Evolutionary conservation across 768 basidiomycete species (phyloP).

Genomic region (Leccinum truebloodii): DNA sequence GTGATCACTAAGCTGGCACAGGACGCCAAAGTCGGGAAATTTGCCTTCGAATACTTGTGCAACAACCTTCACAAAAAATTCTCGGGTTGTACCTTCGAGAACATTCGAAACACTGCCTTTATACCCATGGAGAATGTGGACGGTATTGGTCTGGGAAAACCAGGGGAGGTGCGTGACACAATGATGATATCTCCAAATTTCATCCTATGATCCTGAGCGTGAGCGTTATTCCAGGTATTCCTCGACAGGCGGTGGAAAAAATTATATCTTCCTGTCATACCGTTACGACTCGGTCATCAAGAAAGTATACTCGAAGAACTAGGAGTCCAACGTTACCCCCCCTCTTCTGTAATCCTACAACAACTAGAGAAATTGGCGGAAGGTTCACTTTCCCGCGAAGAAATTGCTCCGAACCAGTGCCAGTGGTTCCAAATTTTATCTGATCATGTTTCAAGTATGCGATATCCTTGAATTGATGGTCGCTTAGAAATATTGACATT

Average conservation of each 20-base stretch:
- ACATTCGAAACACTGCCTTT: neutral
- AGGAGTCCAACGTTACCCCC: conserved; percentile 66
- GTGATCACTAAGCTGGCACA: conserved; percentile 62
- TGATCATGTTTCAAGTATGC: conserved; percentile 53
- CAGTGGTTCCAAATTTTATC: conserved; percentile 61
- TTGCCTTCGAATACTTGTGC: conserved; percentile 80
- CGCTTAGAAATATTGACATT: neutral
- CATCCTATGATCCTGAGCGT: neutral
- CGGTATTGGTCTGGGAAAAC: neutral
- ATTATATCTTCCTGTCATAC: conserved; percentile 70
- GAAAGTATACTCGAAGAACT: conserved; percentile 55
- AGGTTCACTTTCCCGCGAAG: conserved; percentile 51
- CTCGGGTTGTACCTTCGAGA: conserved; percentile 49
- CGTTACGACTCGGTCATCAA: conserved; percentile 39
- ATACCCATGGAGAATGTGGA: conserved; percentile 6
- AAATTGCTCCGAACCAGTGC: conserved; percentile 48
- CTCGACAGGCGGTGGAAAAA: conserved; percentile 39
- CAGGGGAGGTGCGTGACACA: neutral
- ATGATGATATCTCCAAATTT: no score
- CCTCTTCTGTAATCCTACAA: conserved; percentile 52
- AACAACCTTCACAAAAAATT: conserved; percentile 20
- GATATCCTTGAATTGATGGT: conserved; percentile 6
- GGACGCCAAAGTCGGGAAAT: conserved; percentile 45
- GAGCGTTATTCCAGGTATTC: neutral
- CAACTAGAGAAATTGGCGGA: conserved; percentile 44